Evolutionary conservation across 345 rosid species (phyloP), one percentile per base, ranked within the genome.

Genomic region (Melaleuca alternifolia): DNA sequence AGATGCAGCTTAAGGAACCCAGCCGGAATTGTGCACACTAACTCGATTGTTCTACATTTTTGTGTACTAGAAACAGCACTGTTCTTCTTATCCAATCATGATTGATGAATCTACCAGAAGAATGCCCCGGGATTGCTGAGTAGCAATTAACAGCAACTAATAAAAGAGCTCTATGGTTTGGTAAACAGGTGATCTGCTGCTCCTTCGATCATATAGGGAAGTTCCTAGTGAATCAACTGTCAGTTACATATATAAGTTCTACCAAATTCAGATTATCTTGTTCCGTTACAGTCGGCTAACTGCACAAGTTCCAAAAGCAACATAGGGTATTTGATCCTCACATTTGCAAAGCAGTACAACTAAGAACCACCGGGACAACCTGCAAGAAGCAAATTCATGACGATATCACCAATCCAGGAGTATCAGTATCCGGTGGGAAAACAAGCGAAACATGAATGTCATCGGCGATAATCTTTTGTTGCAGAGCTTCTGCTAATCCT

Each of bases 401-500:
- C 3, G 6, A 65, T 4, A 30, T 87, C 71, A 87, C 94, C 23
- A 95, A 87, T 3, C 96, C 98, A 3, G 96, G 98, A 83, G 98
- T 97, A 14, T 96, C 96, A 2, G 98, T 97, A 62, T 95, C 98
- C 2, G 98, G 98, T 56, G 98, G 99, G 83, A 95, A 96, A 65
- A 96, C 62, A 48, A 96, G 93, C 84, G 97, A 92, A 79, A 97
- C 93, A 87, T 94, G 97, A 77, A 96, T 95, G 71, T 94, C 91
- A 91, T 95, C 94, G 4, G 86, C 92, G 88, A 97, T 95, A 76
- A 95, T 95, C 91, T 96, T 98, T 86, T 97, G 99, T 83, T 97
- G 99, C 91, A 96, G 83, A 56, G 99, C 96, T 89, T 97, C 98
- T 52, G 98, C 99, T 88, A 97, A 90, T 50, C 98, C 98, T 50